phyloP scores from a whole-genome alignment of 257 asterid species.

The Linaria vulgaris region DNA sequence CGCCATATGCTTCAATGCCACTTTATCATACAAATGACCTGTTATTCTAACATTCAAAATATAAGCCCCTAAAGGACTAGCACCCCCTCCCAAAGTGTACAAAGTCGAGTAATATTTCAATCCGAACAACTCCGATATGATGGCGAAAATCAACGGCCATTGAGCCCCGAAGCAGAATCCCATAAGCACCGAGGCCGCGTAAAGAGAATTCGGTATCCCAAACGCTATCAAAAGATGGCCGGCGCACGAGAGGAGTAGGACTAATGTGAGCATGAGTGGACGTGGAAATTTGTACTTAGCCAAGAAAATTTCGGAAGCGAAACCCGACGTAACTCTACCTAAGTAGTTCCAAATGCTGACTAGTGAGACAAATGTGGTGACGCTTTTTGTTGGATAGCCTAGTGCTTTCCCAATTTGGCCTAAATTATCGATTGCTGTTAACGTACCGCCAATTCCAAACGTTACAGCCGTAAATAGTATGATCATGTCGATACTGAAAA shows the following conservation, averaged over 20 bases:
- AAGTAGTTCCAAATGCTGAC: constrained; percentile 67
- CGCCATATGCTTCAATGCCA: constrained; percentile 42
- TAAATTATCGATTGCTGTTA: constrained; percentile 54
- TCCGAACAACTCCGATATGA: constrained; percentile 53
- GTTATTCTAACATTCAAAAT: constrained; percentile 50
- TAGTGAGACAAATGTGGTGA: constrained; percentile 49
- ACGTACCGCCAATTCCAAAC: constrained; percentile 52
- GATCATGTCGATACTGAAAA: constrained; percentile 52
- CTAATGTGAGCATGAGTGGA: constrained; percentile 42
- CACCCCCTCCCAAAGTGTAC: constrained; percentile 52
- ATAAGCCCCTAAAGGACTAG: constrained; percentile 56
- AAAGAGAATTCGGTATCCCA: constrained; percentile 43
- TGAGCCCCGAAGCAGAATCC: constrained; percentile 63
- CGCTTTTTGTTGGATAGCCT: constrained; percentile 44
- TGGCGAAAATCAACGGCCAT: constrained; percentile 51
- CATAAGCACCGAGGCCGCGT: constrained; percentile 37
- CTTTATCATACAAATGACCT: constrained; percentile 51
- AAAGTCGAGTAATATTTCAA: constrained; percentile 51
- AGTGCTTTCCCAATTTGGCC: constrained; percentile 58
- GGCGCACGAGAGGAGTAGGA: constrained; percentile 40
- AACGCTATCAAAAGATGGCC: constrained; percentile 60
- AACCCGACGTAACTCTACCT: constrained; percentile 47
- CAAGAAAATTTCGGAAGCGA: constrained; percentile 44
- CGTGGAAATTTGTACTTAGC: constrained; percentile 48
- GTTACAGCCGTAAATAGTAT: constrained; percentile 37